A percentile compares a stretch with the other conserved stretches of the same genome.
These are phyloP conservation scores for Casaregolazyma suthepensis DNA, from an alignment of 1,139 yeast genomes.

Conservation along the genomic window DNA sequence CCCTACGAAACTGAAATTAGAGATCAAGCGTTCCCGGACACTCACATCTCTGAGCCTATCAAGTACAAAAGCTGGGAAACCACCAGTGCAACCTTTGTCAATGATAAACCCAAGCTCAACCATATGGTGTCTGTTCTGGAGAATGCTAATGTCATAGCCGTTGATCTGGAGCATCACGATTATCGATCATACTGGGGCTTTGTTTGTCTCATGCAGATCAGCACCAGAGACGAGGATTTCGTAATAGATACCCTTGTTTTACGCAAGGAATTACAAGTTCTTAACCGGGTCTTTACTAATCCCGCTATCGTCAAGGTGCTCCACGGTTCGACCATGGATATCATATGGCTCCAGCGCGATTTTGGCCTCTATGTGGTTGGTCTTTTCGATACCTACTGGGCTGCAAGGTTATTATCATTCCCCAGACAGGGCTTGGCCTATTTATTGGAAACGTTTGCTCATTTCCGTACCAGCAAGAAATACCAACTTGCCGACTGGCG, in stretches of 20 bases:
- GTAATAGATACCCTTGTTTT: constrained; percentile 72
- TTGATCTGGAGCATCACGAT: constrained; percentile 97
- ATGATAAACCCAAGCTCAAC: constrained; percentile 45
- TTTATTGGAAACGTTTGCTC: constrained; percentile 71
- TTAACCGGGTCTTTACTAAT: constrained; percentile 74
- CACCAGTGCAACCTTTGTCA: constrained; percentile 64
- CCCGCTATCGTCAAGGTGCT: constrained; percentile 79
- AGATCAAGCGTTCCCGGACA: constrained; percentile 61
- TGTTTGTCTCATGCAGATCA: constrained; percentile 90
- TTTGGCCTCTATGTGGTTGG: constrained; percentile 87
- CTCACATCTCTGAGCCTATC: constrained; percentile 41
- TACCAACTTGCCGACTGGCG: constrained; percentile 98
- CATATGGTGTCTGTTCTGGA: constrained; percentile 51
- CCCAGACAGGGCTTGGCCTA: constrained; percentile 83
- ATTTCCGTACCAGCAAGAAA: constrained; percentile 84
- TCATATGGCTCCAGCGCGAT: constrained; percentile 94
- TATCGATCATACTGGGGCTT: constrained; percentile 84
- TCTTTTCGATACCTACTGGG: constrained; percentile 88
- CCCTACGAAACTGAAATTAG: constrained; percentile 80
- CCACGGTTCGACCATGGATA: constrained; percentile 97
- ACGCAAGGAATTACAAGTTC: constrained; percentile 59
- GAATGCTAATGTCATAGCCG: constrained; percentile 62
- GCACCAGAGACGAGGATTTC: constrained; percentile 75
- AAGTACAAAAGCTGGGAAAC: constrained; percentile 64
- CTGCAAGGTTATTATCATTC: constrained; percentile 69